Base-by-base conservation (phyloP, 192 early-diverging fungal species). In the Glomus cerebriforme region DNA sequence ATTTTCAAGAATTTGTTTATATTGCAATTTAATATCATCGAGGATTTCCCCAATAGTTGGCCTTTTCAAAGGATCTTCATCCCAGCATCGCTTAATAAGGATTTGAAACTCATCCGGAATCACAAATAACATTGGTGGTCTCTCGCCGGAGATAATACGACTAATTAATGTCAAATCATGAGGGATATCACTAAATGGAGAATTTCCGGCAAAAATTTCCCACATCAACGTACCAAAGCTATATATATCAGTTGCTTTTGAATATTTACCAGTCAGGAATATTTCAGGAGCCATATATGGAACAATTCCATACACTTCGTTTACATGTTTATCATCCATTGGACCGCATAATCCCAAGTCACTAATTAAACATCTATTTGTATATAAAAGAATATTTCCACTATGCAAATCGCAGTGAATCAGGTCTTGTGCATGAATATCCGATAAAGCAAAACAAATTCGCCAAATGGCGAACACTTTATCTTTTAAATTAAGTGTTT, bases 251-350 rank as follows among this genome's bases (percentile, higher is more conserved):
- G 79, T 80, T 79, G 76, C 81, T 26, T 79, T 73, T n/a, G 82
- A 79, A 74, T 82, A 85, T 13, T 74, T 75, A 2, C 71, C n/a
- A 34, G 73, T 67, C 35, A 58, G 71, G 15, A 85, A 72, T 24
- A 81, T 62, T 75, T 85, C 84, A 0, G 84, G 84, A 7, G 84
- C 82, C 32, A 85, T 81, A 31, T 85, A 85, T 17, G 84, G 84
- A 2, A 85, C 77, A 13, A 82, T 78, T 17, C 84, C 84, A 3
- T 77, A 70, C 3, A 82, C 66, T 19, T 80, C 77, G 19, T 75
- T 81, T 79, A 59, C 27, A 1, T 17, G 1, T 22, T 27, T 43
- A 79, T 81, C 59, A 79, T 69, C 13, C 81, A 81, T 22, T 82
- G 65, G 7, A 75, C 82, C 19, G 76, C 75, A 49, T 77, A 79